These are phyloP conservation scores for Diaporthe vaccinii DNA, from an alignment of 2,329 filamentous ascomycete species.

Conservation along the genomic window DNA sequence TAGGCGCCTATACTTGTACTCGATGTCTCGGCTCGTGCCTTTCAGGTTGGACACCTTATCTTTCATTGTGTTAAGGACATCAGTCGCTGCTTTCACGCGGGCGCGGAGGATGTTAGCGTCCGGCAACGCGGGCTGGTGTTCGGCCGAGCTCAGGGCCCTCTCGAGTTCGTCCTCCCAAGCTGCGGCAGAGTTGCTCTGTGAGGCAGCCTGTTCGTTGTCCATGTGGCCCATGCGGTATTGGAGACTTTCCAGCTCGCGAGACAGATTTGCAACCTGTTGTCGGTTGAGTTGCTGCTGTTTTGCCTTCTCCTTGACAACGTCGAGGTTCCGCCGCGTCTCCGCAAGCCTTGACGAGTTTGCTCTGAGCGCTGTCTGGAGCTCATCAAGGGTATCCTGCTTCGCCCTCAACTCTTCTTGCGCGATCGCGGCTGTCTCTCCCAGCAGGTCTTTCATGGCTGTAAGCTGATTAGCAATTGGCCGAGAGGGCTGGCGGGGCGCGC, in stretches of 20 bases:
- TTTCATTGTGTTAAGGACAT: slow-evolving; percentile 76
- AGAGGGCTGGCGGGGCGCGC: background rate
- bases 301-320: slow-evolving; percentile 76
- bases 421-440: slow-evolving; percentile 82
- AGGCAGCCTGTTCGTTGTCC: slow-evolving; percentile 57
- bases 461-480: slow-evolving; percentile 51
- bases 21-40: slow-evolving; percentile 84
- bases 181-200: slow-evolving; percentile 61
- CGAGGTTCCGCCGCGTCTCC: slow-evolving; percentile 80
- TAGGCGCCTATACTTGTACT: slow-evolving; percentile 88
- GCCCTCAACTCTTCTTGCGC: slow-evolving; percentile 85
- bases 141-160: slow-evolving; percentile 59
- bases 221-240: slow-evolving; percentile 65
- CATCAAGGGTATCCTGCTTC: slow-evolving; percentile 87
- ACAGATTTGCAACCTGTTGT: slow-evolving; percentile 84
- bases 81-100: slow-evolving; percentile 77
- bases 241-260: slow-evolving; percentile 79
- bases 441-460: slow-evolving; percentile 83
- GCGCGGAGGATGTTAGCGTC: slow-evolving; percentile 73
- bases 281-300: slow-evolving; percentile 75
- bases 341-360: slow-evolving; percentile 84
- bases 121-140: slow-evolving; percentile 66
- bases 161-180: slow-evolving; percentile 69
- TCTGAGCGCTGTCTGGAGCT: slow-evolving; percentile 84
- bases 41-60: slow-evolving; percentile 79